A percentile compares a stretch with the other conserved stretches of the same genome.
Evolutionary conservation across 495 filamentous ascomycete species (phyloP).

Genomic region (Elasticomyces elasticus): DNA sequence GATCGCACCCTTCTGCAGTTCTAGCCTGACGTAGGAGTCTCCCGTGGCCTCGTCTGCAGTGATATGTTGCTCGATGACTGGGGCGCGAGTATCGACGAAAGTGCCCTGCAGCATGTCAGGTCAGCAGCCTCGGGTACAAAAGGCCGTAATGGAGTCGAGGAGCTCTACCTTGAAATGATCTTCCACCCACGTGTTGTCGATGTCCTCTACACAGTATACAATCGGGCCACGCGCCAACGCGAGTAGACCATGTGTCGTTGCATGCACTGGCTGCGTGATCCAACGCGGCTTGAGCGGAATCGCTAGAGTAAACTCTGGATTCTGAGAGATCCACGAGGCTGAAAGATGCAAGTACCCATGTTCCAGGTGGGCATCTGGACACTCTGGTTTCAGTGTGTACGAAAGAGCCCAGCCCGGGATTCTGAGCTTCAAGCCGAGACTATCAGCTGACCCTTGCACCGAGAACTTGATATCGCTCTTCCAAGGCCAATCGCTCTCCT

Average conservation of each 20-base stretch:
- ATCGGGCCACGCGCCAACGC: conserved; percentile 46
- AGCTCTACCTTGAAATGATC: conserved; percentile 44
- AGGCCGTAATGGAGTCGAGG: neutral
- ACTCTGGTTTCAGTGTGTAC: conserved; percentile 13
- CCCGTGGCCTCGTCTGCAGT: neutral
- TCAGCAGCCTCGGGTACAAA: neutral
- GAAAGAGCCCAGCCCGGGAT: neutral
- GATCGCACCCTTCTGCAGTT: neutral
- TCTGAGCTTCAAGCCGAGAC: neutral
- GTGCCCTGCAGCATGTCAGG: neutral
- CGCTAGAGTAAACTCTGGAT: conserved; percentile 30
- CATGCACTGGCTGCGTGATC: conserved; percentile 41
- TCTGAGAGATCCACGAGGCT: conserved; percentile 28
- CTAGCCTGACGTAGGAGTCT: neutral
- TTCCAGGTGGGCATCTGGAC: conserved; percentile 22
- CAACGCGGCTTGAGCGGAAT: conserved; percentile 40
- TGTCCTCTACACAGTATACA: conserved; percentile 49
- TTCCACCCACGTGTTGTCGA: conserved; percentile 47
- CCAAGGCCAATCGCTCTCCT: conserved; percentile 48
- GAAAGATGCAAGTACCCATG: conserved; percentile 43
- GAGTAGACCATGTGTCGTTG: conserved; percentile 40
- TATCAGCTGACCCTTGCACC: neutral
- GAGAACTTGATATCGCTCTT: conserved; percentile 41
- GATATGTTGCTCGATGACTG: neutral
- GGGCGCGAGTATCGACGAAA: neutral